phyloP scores from a whole-genome alignment of 2,329 filamentous ascomycete genomes.

The Dothistroma pini region DNA sequence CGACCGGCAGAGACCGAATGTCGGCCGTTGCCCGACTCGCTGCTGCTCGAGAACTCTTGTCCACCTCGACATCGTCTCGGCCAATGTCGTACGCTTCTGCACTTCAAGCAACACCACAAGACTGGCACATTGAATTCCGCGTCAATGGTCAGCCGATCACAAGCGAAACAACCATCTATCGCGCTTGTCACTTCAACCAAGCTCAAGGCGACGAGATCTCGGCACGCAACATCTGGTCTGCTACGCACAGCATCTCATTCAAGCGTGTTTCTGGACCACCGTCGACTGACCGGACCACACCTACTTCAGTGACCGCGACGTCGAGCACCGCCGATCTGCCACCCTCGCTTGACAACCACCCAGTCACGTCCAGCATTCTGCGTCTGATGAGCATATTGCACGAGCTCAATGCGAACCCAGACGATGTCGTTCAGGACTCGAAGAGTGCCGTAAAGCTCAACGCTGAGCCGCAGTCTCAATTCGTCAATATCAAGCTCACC shows the following conservation, averaged over 20 bases:
- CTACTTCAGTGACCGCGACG: slow-evolving; percentile 51
- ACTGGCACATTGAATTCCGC: slow-evolving; percentile 97
- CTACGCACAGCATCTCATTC: slow-evolving; percentile 88
- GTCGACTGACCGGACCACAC: slow-evolving; percentile 64
- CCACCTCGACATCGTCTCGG: slow-evolving; percentile 47
- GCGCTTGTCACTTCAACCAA: slow-evolving; percentile 76
- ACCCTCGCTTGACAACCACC: slow-evolving; percentile 75
- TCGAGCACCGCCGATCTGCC: slow-evolving; percentile 61
- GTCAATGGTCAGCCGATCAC: slow-evolving; percentile 78
- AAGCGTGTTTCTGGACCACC: slow-evolving; percentile 79
- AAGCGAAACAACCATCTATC: slow-evolving; percentile 93
- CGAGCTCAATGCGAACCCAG: slow-evolving; percentile 86
- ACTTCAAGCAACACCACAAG: slow-evolving; percentile 73
- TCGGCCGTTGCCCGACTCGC: slow-evolving; percentile 33
- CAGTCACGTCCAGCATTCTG: slow-evolving; percentile 81
- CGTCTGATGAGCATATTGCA: slow-evolving; percentile 86
- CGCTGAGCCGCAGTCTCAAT: slow-evolving; percentile 81
- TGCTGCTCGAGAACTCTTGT: slow-evolving; percentile 35
- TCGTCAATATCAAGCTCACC: slow-evolving; percentile 97
- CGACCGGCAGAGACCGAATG: slow-evolving; percentile 29
- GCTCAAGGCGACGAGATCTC: slow-evolving; percentile 61
- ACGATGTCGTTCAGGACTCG: slow-evolving; percentile 80
- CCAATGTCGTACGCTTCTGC: slow-evolving; percentile 81
- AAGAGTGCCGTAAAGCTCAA: slow-evolving; percentile 62
- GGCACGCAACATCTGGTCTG: slow-evolving; percentile 80